phyloP scores from a whole-genome alignment of 345 rosid genomes.

The Rhodomyrtus tomentosa region DNA sequence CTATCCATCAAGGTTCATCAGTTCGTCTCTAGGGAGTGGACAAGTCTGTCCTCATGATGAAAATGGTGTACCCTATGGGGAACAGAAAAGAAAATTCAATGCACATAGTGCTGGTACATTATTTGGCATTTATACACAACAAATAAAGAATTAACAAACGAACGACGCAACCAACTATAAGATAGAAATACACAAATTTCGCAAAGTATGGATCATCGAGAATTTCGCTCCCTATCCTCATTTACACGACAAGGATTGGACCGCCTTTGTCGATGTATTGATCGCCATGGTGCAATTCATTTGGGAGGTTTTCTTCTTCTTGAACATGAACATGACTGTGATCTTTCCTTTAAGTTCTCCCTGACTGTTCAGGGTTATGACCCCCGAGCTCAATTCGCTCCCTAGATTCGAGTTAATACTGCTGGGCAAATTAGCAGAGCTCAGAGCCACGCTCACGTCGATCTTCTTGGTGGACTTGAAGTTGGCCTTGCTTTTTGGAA shows the following conservation, averaged over 20 bases:
- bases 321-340: background rate
- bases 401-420: background rate
- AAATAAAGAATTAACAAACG: background rate
- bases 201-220: background rate
- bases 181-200: background rate
- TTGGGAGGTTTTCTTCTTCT: background rate
- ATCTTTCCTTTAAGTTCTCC: conserved; percentile 1
- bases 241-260: background rate
- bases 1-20: background rate
- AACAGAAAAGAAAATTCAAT: background rate
- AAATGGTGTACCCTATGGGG: background rate
- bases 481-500: conserved; percentile 2
- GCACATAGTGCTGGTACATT: background rate
- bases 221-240: background rate
- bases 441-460: background rate
- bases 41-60: background rate
- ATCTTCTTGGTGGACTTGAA: conserved; percentile 4
- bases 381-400: background rate
- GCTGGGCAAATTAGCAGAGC: background rate
- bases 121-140: background rate
- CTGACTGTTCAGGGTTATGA: background rate
- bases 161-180: background rate
- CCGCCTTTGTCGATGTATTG: background rate
- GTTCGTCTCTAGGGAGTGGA: background rate
- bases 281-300: conserved; percentile 8